Evolutionary conservation across 257 asterid species (phyloP), one percentile per base, ranked within the genome.

Genomic region (Cordia subcordata): DNA sequence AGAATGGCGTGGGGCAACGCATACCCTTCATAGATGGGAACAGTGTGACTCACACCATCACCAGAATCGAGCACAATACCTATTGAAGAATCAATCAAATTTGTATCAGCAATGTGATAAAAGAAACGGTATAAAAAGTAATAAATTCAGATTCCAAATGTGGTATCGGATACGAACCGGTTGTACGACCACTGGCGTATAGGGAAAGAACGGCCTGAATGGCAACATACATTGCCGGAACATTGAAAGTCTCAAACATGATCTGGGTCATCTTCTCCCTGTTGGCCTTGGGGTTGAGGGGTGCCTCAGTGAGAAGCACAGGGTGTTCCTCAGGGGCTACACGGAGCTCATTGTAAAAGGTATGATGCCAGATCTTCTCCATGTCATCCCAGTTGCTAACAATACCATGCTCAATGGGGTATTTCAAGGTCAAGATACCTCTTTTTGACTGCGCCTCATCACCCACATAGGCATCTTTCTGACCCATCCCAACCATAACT

Each of bases 401-500:
- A 8, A 77, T 77, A 57, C 82, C 82, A 23, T 77, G 82, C 57
- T 77, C 82, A 18, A 77, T 77, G 10, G 82, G 82, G 44, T 77
- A 77, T 49, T 77, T 77, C 71, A 77, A 69, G 14, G 82, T 77
- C 69, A 77, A 67, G 67, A 77, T 77, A 77, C 82, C 82, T 60
- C 82, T 73, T 55, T 77, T 77, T 10, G 82, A 77, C 35, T 77
- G 82, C 52, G 82, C 82, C 50, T 77, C 82, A 22, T 77, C 82
- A 33, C 82, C 79, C 39, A 77, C 79, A 39, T 77, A 77, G 18
- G 82, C 82, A 56, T 77, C 82, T 68, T 77, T 77, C 68, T 77
- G 82, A 14, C 82, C 82, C 82, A 77, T 77, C n/a, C 82, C 82
- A n/a, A 77, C 82, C 79, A 77, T 77, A 35, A 77, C 79, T 62